Base-by-base conservation (phyloP, 148 eudicot genomes). In the Selenicereus undatus region DNA sequence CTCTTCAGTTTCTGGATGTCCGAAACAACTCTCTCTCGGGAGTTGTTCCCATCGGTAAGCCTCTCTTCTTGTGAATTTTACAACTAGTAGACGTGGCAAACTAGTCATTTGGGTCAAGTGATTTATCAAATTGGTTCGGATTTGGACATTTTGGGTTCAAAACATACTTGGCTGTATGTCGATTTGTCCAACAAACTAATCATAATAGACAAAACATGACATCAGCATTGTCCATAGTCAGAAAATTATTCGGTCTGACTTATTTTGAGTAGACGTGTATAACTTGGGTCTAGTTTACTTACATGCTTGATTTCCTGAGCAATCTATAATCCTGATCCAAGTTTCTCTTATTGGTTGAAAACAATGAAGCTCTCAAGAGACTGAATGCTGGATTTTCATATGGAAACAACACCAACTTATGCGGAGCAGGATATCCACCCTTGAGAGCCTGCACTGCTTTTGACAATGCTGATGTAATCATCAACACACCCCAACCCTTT, bases 1-100 rank as follows among this genome's bases (percentile, higher is more conserved):
- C 66, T 11, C 86, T 97, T 52, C 86, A 86, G 56, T 76, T 78
- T 69, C 78, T 97, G 14, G 93, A 97, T 60, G 84, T 97, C 60
- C 90, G 84, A 68, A 97, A 90, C 88, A 97, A 97, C 82, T 84
- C 91, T 20, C 93, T 97, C 52, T 81, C 90, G 16, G 99, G 99
- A 36, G 82, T 81, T 20, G 85, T 94, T 52, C 95, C 98, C 52
- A 32, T 88, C 65, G 90, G 99, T 94, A 78, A 90, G 91, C 79
- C 78, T 52, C 52, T 3, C 1, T 50, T 27, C 30, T 56, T 60
- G n/a, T 68, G 29, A 32, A n/a, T 10, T 14, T 16, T 11, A 64
- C 13, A 8, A 32, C 32, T 32, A 7, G 29, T 64, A n/a, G 11
- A 66, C 5, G 36, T 27, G 36, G 18, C 18, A 66, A 66, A 66